These are phyloP conservation scores for Umbilicus rupestris DNA, from an alignment of 164 flowering plant species.

Conservation along the genomic window DNA sequence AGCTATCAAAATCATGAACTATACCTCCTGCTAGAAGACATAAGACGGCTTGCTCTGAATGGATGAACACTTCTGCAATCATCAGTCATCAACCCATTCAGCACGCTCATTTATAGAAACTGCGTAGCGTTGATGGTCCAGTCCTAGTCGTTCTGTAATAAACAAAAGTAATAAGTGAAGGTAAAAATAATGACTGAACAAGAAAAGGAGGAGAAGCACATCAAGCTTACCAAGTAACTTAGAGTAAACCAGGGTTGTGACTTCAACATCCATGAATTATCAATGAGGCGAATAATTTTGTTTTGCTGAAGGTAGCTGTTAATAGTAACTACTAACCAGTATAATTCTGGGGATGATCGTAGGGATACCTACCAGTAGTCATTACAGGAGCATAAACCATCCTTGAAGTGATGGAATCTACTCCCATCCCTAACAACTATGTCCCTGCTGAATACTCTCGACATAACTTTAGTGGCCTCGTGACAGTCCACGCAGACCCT, in stretches of 20 bases:
- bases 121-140: no score
- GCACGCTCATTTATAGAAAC: no score
- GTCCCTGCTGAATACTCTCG: conserved; percentile 20
- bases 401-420: conserved; percentile 25
- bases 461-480: conserved; percentile 19
- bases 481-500: conserved; percentile 24
- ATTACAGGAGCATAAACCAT: conserved; percentile 19
- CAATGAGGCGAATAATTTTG: not conserved
- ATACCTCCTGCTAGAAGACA: no score
- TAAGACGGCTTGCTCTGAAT: no score
- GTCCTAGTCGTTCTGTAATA: no score
- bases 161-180: no score
- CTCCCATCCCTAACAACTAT: conserved; percentile 24
- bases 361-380: conserved; percentile 19
- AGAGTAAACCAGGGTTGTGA: not conserved
- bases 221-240: no score
- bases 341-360: not conserved
- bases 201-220: no score
- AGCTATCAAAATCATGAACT: no score
- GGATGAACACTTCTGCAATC: no score
- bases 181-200: no score
- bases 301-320: not conserved
- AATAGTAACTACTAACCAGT: not conserved
- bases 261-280: not conserved
- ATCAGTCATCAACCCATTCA: no score